Base-by-base conservation (phyloP, 1,284 basidiomycete genomes). In the Trichosporon asahii region DNA sequence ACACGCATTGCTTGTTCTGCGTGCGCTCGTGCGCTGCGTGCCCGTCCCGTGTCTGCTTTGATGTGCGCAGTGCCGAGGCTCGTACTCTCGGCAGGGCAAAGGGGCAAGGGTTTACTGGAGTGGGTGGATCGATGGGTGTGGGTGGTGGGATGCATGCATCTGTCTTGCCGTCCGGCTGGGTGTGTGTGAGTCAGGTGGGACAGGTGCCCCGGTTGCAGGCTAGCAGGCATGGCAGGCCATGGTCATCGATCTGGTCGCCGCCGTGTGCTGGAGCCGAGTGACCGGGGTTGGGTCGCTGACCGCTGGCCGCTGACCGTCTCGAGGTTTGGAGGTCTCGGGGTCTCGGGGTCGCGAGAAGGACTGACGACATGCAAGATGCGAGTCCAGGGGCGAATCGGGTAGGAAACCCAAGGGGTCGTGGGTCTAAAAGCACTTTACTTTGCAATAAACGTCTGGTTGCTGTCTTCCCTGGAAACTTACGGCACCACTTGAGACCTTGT, bases 381-480 rank as follows among this genome's bases (percentile, higher is more conserved):
- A 61, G 27, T 11, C 18, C 57, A 61, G 57, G 57, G 57, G 57
- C 57, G 57, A 33, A 9, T 61, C 57, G 57, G 57, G 57, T 61
- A 61, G 57, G 57, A 61, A 33, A 61, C 57, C 57, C 57, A 31
- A 61, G 57, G 57, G 57, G 57, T 61, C 57, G 57, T 61, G 57
- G 57, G 57, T 31, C 57, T 61, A 61, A 61, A 61, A 31, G 29
- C 29, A 61, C 57, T 61, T 57, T 61, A 61, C 57, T 61, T 61
- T 61, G 57, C 57, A 61, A 61, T 61, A 61, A 61, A 61, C 57
- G 57, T 61, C 57, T 61, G 57, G 57, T 61, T 61, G 57, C 57
- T 61, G 57, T 21, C 57, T 61, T 61, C 57, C 57, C 57, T 61
- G 29, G 29, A 61, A 61, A 31, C 57, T 61, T 61, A 61, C 57